These are phyloP conservation scores for Xerocomus spinulosus DNA, from an alignment of 768 basidiomycete species.

Conservation along the genomic window DNA sequence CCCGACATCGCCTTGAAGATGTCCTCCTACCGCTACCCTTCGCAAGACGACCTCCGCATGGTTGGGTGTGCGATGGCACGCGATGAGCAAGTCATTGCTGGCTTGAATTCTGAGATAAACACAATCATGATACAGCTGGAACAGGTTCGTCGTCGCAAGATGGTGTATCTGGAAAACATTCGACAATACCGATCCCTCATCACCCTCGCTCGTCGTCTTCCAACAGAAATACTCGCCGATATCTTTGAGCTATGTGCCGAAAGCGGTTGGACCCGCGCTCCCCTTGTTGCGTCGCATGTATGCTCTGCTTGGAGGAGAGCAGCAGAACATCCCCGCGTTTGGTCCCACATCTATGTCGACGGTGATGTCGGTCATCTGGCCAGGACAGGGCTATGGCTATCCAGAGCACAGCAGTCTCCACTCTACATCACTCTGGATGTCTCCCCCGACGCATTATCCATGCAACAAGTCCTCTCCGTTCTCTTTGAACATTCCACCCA, in stretches of 20 bases:
- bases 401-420: conserved; percentile 39
- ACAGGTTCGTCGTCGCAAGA: conserved; percentile 38
- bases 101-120: conserved; percentile 42
- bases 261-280: conserved; percentile 50
- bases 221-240: conserved; percentile 48
- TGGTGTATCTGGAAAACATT: conserved; percentile 40
- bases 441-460: conserved; percentile 25
- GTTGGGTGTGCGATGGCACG: conserved; percentile 21
- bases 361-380: conserved; percentile 39
- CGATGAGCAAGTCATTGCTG: conserved; percentile 40
- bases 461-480: conserved; percentile 36
- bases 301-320: conserved; percentile 58
- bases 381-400: conserved; percentile 49
- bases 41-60: conserved; percentile 18
- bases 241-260: conserved; percentile 51
- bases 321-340: conserved; percentile 46
- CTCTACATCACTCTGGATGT: conserved; percentile 45
- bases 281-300: conserved; percentile 53
- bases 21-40: conserved; percentile 16
- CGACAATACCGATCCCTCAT: conserved; percentile 42
- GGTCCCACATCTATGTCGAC: conserved; percentile 54
- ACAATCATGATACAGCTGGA: conserved; percentile 37
- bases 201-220: conserved; percentile 53
- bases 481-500: conserved; percentile 37
- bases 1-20: conserved; percentile 11